A percentile compares a stretch with the other conserved stretches of the same genome.
Evolutionary conservation across 2,329 filamentous ascomycete species (phyloP).

Genomic region (Cladophialophora psammophila): DNA sequence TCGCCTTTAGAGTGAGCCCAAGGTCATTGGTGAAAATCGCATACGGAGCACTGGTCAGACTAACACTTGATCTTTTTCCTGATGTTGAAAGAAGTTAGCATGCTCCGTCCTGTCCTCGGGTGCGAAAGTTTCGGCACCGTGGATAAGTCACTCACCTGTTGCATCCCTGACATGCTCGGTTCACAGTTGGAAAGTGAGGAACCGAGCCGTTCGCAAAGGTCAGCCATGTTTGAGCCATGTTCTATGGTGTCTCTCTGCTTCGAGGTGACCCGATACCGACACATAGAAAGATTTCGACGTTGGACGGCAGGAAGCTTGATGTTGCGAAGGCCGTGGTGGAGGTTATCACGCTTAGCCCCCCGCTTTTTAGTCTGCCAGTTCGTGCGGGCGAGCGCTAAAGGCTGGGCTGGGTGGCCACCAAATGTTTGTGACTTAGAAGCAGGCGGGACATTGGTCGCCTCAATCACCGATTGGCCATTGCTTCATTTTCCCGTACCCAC

Average conservation of each 20-base stretch:
- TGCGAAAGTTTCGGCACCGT: background rate
- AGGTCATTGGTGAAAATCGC: background rate
- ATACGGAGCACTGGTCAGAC: background rate
- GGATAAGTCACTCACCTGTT: conserved; percentile 16
- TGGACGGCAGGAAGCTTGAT: background rate
- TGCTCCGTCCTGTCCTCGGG: background rate
- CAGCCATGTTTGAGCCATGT: conserved; percentile 4
- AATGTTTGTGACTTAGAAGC: background rate
- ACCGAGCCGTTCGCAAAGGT: background rate
- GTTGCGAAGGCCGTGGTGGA: background rate
- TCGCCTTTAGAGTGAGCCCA: conserved; percentile 13
- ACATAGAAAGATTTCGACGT: background rate
- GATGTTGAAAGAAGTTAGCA: background rate
- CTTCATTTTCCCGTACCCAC: conserved; percentile 9
- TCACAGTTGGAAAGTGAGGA: conserved; percentile 11
- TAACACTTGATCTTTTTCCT: conserved; percentile 27
- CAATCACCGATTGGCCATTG: background rate
- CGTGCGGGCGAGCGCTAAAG: background rate
- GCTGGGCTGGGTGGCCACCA: background rate
- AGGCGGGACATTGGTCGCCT: background rate
- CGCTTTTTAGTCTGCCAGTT: background rate
- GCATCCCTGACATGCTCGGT: conserved; percentile 25
- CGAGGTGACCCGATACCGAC: background rate
- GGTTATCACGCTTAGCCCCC: background rate
- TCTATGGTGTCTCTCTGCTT: background rate